Base-by-base conservation (phyloP, 169 alveolate species). In the Eimeria praecox region DNA sequence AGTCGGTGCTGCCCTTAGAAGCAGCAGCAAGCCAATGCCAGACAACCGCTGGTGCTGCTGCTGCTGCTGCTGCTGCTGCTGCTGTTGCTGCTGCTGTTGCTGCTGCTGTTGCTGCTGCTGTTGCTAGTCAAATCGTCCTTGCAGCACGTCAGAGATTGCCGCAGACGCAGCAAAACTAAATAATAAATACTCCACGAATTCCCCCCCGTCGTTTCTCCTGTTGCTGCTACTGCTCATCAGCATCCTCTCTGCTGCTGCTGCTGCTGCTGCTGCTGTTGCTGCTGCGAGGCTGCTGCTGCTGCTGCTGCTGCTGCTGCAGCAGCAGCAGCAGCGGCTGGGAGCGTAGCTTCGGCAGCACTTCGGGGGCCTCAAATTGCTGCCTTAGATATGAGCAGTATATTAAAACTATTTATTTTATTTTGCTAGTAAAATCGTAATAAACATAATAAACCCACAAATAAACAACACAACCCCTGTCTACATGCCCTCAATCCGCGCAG, bases 201-300 rank as follows among this genome's bases (percentile, higher is more conserved):
- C 27, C 27, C 40, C 14, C 38, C 20, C 5, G 40, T 18, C 52
- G 44, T 71, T 20, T 71, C 2, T 71, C 46, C 83, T 71, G 44
- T 14, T 35, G 52, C 52, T 71, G 83, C 83, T 71, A 62, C 75
- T 62, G 75, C 75, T 62, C 38, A 33, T 62, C 38, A 33, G 12
- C 75, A 33, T 20, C 24, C 75, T 6, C 83, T 40, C 52, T 38
- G 9, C 27, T 24, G n/a, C 16, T 40, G 52, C 83, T 71, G 83
- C 49, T 71, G 83, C 52, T 71, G 83, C 49, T 71, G 83, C 83
- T 71, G 83, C n/a, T 71, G 83, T 52, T 71, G 52, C 75, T 62
- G 75, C 27, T 62, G 14, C 75, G 2, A 12, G 40, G 33, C 4
- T 4, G 75, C 33, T 20, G 75, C 83, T 71, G 83, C 78, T 66